Conservation (phyloP, 148 eudicot genomes). For the Camellia lanceoleosa region DNA sequence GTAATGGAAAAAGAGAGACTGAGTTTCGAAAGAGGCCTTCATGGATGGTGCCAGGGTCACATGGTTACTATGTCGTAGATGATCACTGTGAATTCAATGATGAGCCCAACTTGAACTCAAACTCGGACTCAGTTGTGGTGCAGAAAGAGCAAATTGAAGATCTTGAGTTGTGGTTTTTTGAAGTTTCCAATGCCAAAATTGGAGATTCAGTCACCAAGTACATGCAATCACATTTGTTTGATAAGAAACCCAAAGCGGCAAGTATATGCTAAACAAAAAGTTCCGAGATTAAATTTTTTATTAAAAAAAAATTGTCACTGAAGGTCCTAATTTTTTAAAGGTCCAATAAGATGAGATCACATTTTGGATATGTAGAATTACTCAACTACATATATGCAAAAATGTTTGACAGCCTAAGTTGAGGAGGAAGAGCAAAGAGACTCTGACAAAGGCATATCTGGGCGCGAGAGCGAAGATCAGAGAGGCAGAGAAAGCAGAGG, state of each 20-base stretch:
- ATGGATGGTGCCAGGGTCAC: slow-evolving; percentile 63
- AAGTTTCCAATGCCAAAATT: slow-evolving; percentile 43
- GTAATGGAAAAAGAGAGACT: slow-evolving; percentile 16
- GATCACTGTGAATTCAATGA: slow-evolving; percentile 15
- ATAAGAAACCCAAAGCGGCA: slow-evolving; percentile 49
- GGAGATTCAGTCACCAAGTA: slow-evolving; percentile 40
- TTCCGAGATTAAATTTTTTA: too few species aligned
- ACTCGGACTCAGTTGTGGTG: slow-evolving; percentile 44
- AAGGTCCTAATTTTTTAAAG: too few species aligned
- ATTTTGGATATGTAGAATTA: too few species aligned
- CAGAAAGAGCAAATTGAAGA: slow-evolving; percentile 60
- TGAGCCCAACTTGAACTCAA: slow-evolving; percentile 2
- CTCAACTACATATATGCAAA: neutral
- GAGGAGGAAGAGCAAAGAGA: slow-evolving; percentile 51
- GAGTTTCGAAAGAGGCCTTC: slow-evolving; percentile 37
- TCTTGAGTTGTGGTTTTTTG: slow-evolving; percentile 63
- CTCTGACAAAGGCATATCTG: slow-evolving; percentile 55
- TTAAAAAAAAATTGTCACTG: too few species aligned
- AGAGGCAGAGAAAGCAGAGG: slow-evolving; percentile 23
- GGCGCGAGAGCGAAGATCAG: slow-evolving; percentile 36
- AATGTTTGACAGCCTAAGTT: slow-evolving; percentile 34
- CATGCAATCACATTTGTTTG: slow-evolving; percentile 59
- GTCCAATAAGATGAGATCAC: too few species aligned
- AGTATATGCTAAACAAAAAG: too few species aligned
- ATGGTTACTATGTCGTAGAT: slow-evolving; percentile 60